Evolutionary conservation across 805 yeast species (phyloP), one percentile per base, ranked within the genome.

Genomic region (Helenozyma rhizophorensis): DNA sequence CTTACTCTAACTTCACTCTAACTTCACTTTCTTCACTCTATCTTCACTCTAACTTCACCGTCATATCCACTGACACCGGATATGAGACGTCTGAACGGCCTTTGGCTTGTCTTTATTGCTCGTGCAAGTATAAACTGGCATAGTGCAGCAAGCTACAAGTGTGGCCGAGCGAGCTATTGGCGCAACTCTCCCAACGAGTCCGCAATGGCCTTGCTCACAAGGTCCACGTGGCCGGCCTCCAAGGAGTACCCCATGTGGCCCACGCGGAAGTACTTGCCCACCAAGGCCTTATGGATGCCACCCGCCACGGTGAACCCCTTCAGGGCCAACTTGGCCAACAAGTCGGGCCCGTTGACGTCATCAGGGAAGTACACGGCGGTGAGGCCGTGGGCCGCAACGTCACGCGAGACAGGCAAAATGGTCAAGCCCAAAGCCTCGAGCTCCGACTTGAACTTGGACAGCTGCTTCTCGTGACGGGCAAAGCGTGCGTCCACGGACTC

Each of bases 221-320:
- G 36, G 28, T 58, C 65, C 19, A 66, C 54, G 37, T 66, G 71
- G 28, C 68, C 71, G 33, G 54, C 62, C 39, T 62, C 60, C n/a
- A 66, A 59, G 28, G 88, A 73, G 38, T 78, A 80, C 42, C 97
- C 96, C 97, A 90, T 90, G 65, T 89, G 97, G 22, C 97, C 97
- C 39, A 89, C 79, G 62, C 97, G 77, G 68, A 90, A 85, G 66
- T 89, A 89, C 58, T 82, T 80, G 38, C 83, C 74, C 28, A 77
- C 80, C 50, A 87, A 77, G 15, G 78, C 86, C 59, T 77, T 80
- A 65, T 84, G 90, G 44, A 89, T 82, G 37, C 97, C 97, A 30
- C 93, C 94, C 28, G 97, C 96, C 30, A 89, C 73, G 15, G 81
- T 76, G 51, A 83, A 76, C 13, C 88, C 89, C 47, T 77, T 74